Evolutionary conservation across 805 yeast genomes (phyloP).

Genomic region (Middelhovenomyces tepae): DNA sequence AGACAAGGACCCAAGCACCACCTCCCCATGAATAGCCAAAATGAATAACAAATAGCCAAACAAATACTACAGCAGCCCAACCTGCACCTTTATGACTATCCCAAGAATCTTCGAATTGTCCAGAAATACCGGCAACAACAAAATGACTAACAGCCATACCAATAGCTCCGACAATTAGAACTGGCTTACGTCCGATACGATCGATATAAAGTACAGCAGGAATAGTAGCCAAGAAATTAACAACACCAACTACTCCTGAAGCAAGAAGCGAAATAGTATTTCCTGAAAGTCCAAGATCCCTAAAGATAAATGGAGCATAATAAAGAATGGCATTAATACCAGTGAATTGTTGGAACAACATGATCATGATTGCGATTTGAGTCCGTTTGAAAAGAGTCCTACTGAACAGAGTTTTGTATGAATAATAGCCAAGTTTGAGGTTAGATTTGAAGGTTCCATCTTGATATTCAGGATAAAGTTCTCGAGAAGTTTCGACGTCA

Average conservation of each 20-base stretch:
- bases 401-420: conserved; percentile 9
- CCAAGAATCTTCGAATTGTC: conserved; percentile 13
- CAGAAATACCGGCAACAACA: conserved; percentile 44
- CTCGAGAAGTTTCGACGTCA: conserved; percentile 14
- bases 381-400: conserved; percentile 13
- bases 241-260: conserved; percentile 59
- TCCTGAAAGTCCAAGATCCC: conserved; percentile 42
- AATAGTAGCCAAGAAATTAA: conserved; percentile 52
- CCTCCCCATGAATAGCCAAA: conserved; percentile 84
- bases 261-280: conserved; percentile 52
- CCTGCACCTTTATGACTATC: conserved; percentile 34
- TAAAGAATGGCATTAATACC: conserved; percentile 63
- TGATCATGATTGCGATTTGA: conserved; percentile 34
- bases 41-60: conserved; percentile 48
- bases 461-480: conserved; percentile 12
- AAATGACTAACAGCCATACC: conserved; percentile 57
- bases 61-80: conserved; percentile 39
- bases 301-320: conserved; percentile 52
- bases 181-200: conserved; percentile 35
- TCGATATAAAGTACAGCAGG: conserved; percentile 43
- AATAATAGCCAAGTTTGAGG: conserved; percentile 8
- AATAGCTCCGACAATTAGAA: conserved; percentile 52
- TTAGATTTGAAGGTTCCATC: conserved; percentile 7
- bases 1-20: conserved; percentile 57
- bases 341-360: conserved; percentile 56